Percentiles rank a stretch among this genome's conserved stretches.
These are phyloP conservation scores for Tolypocladium guangdongense DNA, from an alignment of 2,329 filamentous ascomycete species.

Conservation along the genomic window DNA sequence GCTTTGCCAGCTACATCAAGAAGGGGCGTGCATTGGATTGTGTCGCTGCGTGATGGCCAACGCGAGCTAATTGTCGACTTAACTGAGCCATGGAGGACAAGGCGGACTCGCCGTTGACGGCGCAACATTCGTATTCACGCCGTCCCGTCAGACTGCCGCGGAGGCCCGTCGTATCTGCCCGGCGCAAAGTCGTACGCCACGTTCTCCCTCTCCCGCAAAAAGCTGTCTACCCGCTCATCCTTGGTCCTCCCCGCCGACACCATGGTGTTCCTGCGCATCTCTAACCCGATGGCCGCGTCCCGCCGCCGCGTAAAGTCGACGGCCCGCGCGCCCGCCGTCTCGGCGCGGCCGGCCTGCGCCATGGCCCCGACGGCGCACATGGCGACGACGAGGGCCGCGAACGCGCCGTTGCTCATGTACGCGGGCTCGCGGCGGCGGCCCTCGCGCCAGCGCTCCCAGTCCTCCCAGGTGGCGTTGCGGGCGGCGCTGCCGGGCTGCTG, in stretches of 20 bases:
- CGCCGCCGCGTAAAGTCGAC: constrained; percentile 57
- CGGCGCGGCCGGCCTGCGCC: constrained; percentile 61
- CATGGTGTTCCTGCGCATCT: constrained; percentile 42
- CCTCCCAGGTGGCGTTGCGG: constrained; percentile 90
- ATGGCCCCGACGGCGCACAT: constrained; percentile 60
- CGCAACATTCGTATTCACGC: background rate
- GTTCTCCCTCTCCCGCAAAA: constrained; percentile 61
- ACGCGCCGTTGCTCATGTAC: constrained; percentile 70
- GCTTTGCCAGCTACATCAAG: too few species aligned
- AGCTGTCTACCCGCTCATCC: constrained; percentile 63
- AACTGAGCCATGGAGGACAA: too few species aligned
- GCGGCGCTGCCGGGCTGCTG: constrained; percentile 35
- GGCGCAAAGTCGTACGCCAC: constrained; percentile 21
- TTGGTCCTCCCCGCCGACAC: constrained; percentile 40
- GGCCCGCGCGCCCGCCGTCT: constrained; percentile 47
- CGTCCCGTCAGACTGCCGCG: constrained; percentile 4
- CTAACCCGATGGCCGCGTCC: constrained; percentile 51
- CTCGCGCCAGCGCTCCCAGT: constrained; percentile 74
- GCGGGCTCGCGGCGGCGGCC: constrained; percentile 37
- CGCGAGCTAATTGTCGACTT: too few species aligned
- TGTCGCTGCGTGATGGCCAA: too few species aligned
- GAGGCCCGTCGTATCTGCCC: constrained; percentile 15
- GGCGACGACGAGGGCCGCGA: constrained; percentile 57
- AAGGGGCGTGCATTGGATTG: too few species aligned
- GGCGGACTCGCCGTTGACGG: background rate